These are phyloP conservation scores for Aureobasidium subglaciale DNA, from an alignment of 2,329 filamentous ascomycete genomes.

Conservation along the genomic window DNA sequence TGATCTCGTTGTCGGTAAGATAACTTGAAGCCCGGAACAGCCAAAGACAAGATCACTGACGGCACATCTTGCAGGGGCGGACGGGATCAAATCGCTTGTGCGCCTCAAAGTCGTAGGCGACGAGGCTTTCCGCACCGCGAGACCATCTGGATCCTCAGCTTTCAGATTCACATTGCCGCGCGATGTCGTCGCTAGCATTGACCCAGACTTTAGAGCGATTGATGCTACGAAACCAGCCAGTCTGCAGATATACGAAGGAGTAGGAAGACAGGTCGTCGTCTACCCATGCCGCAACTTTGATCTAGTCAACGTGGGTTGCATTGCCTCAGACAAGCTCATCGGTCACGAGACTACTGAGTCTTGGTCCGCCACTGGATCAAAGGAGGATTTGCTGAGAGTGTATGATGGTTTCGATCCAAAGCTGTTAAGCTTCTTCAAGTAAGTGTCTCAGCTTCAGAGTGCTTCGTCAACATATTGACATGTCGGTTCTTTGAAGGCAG, in stretches of 20 bases:
- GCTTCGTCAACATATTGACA: too few relatives aligned
- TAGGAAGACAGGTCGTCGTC: not conserved
- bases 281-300: not conserved
- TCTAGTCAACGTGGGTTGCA: not conserved
- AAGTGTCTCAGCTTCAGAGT: not conserved
- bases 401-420: conserved; percentile 37
- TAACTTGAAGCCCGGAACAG: not conserved
- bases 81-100: not conserved
- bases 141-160: not conserved
- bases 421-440: conserved; percentile 29
- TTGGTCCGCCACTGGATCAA: conserved; percentile 34
- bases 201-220: not conserved
- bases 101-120: not conserved
- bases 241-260: not conserved
- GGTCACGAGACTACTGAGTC: conserved; percentile 25
- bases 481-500: too few relatives aligned
- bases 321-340: not conserved
- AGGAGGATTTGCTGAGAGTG: conserved; percentile 31
- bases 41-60: not conserved
- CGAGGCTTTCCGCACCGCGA: not conserved
- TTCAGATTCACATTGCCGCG: not conserved
- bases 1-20: not conserved
- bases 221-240: not conserved
- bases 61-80: not conserved
- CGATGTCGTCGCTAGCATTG: not conserved